Evolutionary conservation across 441 rosid genomes (phyloP).

Genomic region (Melastoma candidum): DNA sequence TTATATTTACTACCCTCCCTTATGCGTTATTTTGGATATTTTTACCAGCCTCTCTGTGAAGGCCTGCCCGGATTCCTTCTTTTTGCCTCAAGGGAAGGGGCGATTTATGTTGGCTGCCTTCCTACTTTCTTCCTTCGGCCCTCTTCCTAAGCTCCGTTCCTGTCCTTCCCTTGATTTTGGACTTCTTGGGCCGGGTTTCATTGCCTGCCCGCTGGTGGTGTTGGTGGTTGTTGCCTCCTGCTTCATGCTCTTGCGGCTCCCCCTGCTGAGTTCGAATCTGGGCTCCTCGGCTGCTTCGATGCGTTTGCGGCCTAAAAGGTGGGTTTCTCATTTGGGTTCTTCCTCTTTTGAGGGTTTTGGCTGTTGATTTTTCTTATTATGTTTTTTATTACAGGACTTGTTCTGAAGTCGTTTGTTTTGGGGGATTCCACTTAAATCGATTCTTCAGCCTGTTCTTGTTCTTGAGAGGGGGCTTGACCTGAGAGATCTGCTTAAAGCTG

Average conservation of each 20-base stretch:
- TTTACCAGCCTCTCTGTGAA: no score
- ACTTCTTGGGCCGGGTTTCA: constrained; percentile 7
- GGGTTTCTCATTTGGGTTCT: constrained; percentile 2
- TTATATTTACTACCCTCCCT: no score
- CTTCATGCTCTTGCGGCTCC: constrained; percentile 54
- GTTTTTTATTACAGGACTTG: constrained; percentile 50
- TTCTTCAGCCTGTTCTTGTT: constrained; percentile 47
- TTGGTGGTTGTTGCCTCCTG: constrained; percentile 8
- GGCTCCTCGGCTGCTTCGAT: constrained; percentile 42
- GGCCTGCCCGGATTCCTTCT: no score
- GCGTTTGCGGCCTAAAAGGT: constrained; percentile 73
- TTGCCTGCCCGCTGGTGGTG: constrained; percentile 3
- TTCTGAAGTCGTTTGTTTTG: constrained; percentile 64
- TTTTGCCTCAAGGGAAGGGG: constrained; percentile 18
- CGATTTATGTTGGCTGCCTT: constrained; percentile 85
- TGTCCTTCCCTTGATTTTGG: background rate
- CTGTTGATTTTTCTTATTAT: constrained; percentile 11
- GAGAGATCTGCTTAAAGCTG: constrained; percentile 15
- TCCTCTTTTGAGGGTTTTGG: constrained; percentile 10
- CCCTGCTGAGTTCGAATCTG: constrained; percentile 41
- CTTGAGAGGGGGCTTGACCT: constrained; percentile 47
- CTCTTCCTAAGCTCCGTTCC: constrained; percentile 48
- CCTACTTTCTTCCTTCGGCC: constrained; percentile 61
- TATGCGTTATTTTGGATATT: no score
- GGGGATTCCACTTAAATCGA: constrained; percentile 55